A percentile compares a stretch with the other conserved stretches of the same genome.
phyloP scores from a whole-genome alignment of 2,329 filamentous ascomycete genomes.

The Diaporthe ampelina region DNA sequence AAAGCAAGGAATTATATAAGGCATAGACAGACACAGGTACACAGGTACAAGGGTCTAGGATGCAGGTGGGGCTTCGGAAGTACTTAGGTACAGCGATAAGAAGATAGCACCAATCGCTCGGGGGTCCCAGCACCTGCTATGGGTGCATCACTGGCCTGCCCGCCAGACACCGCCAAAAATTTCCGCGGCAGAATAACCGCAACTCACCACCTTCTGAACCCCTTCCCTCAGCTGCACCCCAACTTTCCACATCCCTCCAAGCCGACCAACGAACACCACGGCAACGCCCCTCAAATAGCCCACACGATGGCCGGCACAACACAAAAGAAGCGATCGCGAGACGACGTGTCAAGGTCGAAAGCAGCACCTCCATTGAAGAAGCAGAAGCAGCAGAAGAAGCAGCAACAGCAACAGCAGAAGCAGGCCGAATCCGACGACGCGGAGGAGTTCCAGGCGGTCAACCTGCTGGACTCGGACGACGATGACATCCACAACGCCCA shows the following conservation, averaged over 20 bases:
- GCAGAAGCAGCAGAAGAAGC: conserved; percentile 60
- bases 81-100: background rate
- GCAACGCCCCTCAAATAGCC: background rate
- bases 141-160: too few species aligned
- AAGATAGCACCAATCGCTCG: background rate
- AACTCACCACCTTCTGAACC: background rate
- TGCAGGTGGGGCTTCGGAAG: background rate
- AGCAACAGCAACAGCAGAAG: conserved; percentile 56
- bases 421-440: conserved; percentile 52
- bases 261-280: background rate
- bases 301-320: conserved; percentile 49
- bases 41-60: too few species aligned
- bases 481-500: conserved; percentile 68
- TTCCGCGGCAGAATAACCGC: conserved; percentile 37
- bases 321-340: conserved; percentile 52
- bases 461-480: conserved; percentile 69
- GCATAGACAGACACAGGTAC: too few species aligned
- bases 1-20: too few species aligned
- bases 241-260: background rate
- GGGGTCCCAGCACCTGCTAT: background rate
- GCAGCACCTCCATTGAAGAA: conserved; percentile 63
- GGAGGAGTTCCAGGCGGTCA: conserved; percentile 64
- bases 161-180: conserved; percentile 37
- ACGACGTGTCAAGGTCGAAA: conserved; percentile 50
- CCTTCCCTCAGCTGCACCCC: background rate